Conservation (phyloP, 2,329 filamentous ascomycete genomes). For the Aspergillus nomiae region DNA sequence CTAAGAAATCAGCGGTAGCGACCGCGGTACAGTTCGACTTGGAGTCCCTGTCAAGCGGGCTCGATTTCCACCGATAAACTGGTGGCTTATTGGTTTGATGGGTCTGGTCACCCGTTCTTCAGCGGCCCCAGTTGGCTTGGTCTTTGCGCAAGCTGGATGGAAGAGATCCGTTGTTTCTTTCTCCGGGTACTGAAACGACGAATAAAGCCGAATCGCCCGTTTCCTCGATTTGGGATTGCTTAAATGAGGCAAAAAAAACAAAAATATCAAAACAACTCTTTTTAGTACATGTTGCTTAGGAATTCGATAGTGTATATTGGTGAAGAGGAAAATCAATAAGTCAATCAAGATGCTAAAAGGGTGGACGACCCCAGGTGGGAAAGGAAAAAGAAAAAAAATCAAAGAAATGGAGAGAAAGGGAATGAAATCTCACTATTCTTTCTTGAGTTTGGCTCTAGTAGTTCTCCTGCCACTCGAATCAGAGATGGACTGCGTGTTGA, state of each 20-base stretch:
- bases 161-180: background rate
- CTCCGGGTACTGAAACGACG: slow-evolving; percentile 7
- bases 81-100: slow-evolving; percentile 15
- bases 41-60: slow-evolving; percentile 12
- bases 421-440: background rate
- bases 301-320: slow-evolving; percentile 2
- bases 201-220: slow-evolving; percentile 12
- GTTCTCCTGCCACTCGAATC: background rate
- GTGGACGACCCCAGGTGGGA: background rate
- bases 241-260: background rate
- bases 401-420: background rate
- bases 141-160: slow-evolving; percentile 14
- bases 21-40: slow-evolving; percentile 17
- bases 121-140: slow-evolving; percentile 13
- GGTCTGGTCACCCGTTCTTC: slow-evolving; percentile 14
- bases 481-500: background rate
- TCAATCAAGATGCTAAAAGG: background rate
- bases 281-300: background rate
- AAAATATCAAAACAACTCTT: background rate
- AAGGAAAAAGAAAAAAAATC: slow-evolving; percentile 1
- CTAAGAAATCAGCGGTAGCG: slow-evolving; percentile 9
- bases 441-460: background rate
- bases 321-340: slow-evolving; percentile 11
- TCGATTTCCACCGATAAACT: slow-evolving; percentile 3
- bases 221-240: slow-evolving; percentile 1